phyloP scores from a whole-genome alignment of 139 green algal genomes.

The Chlorella sorokiniana region DNA sequence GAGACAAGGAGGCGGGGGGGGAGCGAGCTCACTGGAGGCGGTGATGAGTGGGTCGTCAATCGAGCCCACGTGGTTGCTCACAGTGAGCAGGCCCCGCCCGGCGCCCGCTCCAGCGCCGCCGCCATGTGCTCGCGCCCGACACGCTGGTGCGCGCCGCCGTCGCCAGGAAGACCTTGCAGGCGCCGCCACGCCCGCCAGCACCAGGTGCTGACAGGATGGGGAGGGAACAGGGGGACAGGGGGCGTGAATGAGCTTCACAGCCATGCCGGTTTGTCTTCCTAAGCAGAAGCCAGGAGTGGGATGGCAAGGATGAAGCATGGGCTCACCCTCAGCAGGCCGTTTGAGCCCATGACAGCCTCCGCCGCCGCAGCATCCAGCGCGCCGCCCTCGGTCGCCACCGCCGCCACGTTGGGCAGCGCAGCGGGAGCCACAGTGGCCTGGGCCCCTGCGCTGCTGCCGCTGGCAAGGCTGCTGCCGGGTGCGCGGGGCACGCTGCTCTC shows the following conservation, averaged over 20 bases:
- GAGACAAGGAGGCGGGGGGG: background rate
- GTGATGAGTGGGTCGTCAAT: slow-evolving; percentile 90
- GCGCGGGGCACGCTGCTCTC: background rate
- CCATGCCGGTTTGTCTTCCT: background rate
- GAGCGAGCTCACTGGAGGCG: slow-evolving; percentile 12
- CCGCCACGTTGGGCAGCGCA: background rate
- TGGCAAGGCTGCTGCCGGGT: background rate
- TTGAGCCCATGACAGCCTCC: background rate
- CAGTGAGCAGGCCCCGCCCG: slow-evolving; percentile 77
- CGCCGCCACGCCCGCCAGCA: slow-evolving; percentile 33
- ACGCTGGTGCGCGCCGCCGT: slow-evolving; percentile 3
- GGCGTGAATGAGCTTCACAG: background rate
- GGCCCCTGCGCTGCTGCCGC: background rate
- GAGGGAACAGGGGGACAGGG: background rate
- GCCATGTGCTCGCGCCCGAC: slow-evolving; percentile 53
- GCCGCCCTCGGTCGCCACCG: background rate
- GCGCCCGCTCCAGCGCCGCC: slow-evolving; percentile 51
- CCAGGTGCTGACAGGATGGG: slow-evolving; percentile 25
- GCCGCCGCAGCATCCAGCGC: slow-evolving; percentile 4
- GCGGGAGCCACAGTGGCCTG: background rate
- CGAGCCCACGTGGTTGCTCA: slow-evolving; percentile 87
- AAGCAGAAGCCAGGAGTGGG: background rate
- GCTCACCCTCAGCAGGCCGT: slow-evolving; percentile 18
- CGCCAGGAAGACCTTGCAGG: slow-evolving; percentile 41
- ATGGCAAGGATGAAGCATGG: background rate